Conservation (phyloP, 495 filamentous ascomycete species). For the Platismatia glauca region DNA sequence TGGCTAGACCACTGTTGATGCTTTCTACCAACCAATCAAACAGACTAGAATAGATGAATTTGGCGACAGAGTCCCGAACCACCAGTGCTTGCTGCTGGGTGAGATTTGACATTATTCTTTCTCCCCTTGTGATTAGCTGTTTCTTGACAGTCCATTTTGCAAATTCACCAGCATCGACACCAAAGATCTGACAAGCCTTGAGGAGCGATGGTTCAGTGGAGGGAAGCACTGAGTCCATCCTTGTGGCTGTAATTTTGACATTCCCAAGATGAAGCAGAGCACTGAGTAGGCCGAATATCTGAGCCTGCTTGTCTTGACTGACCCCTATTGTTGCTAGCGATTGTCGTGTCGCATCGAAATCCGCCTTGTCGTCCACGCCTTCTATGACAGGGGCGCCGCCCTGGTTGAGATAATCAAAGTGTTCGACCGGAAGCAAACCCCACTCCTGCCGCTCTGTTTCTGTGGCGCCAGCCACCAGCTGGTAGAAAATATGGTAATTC, state of each 20-base stretch:
- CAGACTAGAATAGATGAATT: slow-evolving; percentile 95
- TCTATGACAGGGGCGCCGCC: slow-evolving; percentile 85
- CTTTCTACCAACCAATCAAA: slow-evolving; percentile 98
- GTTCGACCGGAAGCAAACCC: slow-evolving; percentile 68
- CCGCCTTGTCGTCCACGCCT: slow-evolving; percentile 89
- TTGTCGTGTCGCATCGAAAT: slow-evolving; percentile 79
- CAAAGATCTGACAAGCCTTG: slow-evolving; percentile 76
- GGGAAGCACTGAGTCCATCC: slow-evolving; percentile 78
- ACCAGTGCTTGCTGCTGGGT: slow-evolving; percentile 90
- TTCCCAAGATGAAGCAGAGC: slow-evolving; percentile 94
- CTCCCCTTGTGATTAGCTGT: slow-evolving; percentile 89
- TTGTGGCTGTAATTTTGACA: slow-evolving; percentile 82
- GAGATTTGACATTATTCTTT: slow-evolving; percentile 95
- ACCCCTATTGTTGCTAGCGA: slow-evolving; percentile 88
- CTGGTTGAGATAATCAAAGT: slow-evolving; percentile 95
- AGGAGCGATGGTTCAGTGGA: slow-evolving; percentile 71
- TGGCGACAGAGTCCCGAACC: slow-evolving; percentile 94
- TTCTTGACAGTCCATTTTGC: slow-evolving; percentile 99
- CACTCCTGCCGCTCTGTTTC: slow-evolving; percentile 73
- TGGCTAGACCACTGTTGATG: slow-evolving; percentile 84
- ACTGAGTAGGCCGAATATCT: slow-evolving; percentile 86
- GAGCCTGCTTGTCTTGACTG: slow-evolving; percentile 56
- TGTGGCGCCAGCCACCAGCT: slow-evolving; percentile 89
- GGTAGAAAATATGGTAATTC: slow-evolving; percentile 99
- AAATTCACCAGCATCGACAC: slow-evolving; percentile 79